A percentile compares a stretch with the other conserved stretches of the same genome.
phyloP scores from a whole-genome alignment of 257 asterid genomes.

The Avicennia marina region DNA sequence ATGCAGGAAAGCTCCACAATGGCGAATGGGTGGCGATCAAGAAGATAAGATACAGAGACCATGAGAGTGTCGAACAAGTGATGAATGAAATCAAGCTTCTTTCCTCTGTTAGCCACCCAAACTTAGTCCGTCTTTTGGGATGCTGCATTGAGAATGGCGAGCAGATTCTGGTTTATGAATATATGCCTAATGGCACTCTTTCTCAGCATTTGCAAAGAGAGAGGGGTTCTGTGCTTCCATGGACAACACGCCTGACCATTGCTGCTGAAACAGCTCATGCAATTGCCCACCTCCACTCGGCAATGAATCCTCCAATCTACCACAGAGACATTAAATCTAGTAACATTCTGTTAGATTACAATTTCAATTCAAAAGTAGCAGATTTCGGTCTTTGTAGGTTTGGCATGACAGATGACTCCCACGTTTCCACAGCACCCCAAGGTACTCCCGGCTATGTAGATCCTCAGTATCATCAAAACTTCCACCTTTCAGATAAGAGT shows the following conservation, averaged over 20 bases:
- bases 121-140: constrained; percentile 81
- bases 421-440: constrained; percentile 91
- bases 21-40: constrained; percentile 77
- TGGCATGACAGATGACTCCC: constrained; percentile 90
- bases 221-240: constrained; percentile 58
- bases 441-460: constrained; percentile 96
- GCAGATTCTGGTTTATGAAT: constrained; percentile 86
- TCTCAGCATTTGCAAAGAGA: constrained; percentile 83
- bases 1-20: constrained; percentile 75
- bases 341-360: constrained; percentile 67
- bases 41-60: constrained; percentile 58
- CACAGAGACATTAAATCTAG: constrained; percentile 89
- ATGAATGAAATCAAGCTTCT: constrained; percentile 90
- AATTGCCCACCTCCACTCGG: constrained; percentile 77
- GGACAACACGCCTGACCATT: constrained; percentile 82
- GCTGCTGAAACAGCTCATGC: constrained; percentile 88
- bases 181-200: constrained; percentile 83
- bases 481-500: constrained; percentile 90
- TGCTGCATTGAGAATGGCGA: constrained; percentile 86
- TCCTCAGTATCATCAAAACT: constrained; percentile 93
- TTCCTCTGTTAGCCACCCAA: constrained; percentile 88
- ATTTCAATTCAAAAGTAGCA: constrained; percentile 81
- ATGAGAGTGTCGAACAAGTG: constrained; percentile 66
- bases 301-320: constrained; percentile 81
- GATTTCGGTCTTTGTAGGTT: constrained; percentile 89